These are phyloP conservation scores for Candida patagonica DNA, from an alignment of 805 yeast genomes.

Conservation along the genomic window DNA sequence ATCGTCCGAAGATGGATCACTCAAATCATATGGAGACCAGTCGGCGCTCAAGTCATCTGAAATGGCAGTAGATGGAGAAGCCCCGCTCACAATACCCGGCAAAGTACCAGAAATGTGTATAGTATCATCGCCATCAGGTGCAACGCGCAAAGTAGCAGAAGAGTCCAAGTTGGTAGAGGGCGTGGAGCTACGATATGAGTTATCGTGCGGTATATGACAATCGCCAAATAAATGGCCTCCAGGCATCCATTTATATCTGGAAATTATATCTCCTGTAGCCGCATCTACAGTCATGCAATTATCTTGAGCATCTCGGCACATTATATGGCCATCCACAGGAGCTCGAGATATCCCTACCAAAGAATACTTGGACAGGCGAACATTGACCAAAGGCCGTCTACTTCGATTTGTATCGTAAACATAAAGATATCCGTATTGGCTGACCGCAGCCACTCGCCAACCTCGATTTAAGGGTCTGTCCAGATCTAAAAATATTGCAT, in stretches of 20 bases:
- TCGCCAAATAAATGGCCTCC: constrained; percentile 3
- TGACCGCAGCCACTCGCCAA: constrained; percentile 51
- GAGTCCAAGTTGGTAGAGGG: not conserved
- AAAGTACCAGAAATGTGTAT: too few species aligned
- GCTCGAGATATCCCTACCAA: constrained; percentile 9
- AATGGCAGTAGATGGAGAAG: too few species aligned
- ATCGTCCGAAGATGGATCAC: constrained; percentile 1
- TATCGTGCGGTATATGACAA: not conserved
- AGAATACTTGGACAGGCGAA: constrained; percentile 14
- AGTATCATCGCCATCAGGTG: too few species aligned
- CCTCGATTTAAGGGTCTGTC: constrained; percentile 29
- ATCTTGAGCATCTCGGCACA: constrained; percentile 12
- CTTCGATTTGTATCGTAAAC: constrained; percentile 46
- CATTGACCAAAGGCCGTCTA: constrained; percentile 12
- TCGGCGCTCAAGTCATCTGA: too few species aligned
- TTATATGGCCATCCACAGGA: constrained; percentile 1
- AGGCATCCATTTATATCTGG: constrained; percentile 1
- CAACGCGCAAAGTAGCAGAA: too few species aligned
- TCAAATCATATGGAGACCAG: too few species aligned
- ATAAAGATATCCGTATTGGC: constrained; percentile 60
- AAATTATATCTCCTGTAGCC: not conserved
- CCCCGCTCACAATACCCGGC: too few species aligned
- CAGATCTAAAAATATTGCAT: constrained; percentile 38
- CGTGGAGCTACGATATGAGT: not conserved
- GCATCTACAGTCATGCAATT: constrained; percentile 8